These are phyloP conservation scores for Trypanosoma brucei DNA, from an alignment of 208 protist genomes.

Conservation along the genomic window DNA sequence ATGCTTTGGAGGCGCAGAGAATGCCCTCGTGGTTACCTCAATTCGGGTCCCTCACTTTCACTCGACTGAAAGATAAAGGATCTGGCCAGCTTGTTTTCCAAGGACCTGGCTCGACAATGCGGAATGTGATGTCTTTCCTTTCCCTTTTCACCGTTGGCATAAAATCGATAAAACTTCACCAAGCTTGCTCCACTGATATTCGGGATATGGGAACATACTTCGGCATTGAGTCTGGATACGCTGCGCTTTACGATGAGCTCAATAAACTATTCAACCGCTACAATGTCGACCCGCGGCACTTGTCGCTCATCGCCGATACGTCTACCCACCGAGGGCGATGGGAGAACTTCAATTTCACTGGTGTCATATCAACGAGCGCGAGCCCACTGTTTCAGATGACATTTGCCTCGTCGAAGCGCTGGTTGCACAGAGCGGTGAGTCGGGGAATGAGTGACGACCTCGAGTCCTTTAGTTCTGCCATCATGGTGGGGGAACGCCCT, in stretches of 20 bases:
- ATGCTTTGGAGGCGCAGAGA: constrained; percentile 44
- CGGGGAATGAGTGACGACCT: constrained; percentile 77
- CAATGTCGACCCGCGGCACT: constrained; percentile 82
- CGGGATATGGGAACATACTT: constrained; percentile 70
- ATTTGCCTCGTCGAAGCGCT: constrained; percentile 82
- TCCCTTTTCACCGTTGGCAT: constrained; percentile 71
- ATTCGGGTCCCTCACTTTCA: constrained; percentile 79
- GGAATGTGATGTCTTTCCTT: constrained; percentile 65
- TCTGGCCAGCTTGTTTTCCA: constrained; percentile 84
- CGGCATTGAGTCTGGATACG: constrained; percentile 83
- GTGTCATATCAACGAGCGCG: constrained; percentile 79
- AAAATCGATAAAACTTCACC: constrained; percentile 50
- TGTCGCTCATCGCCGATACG: constrained; percentile 86
- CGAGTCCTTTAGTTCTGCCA: constrained; percentile 77
- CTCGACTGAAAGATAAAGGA: constrained; percentile 58
- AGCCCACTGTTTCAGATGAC: constrained; percentile 92
- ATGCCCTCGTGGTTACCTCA: constrained; percentile 77
- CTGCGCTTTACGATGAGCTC: constrained; percentile 79
- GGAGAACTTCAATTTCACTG: constrained; percentile 89
- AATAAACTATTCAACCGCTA: constrained; percentile 85
- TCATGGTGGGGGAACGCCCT: constrained; percentile 88
- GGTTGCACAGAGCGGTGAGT: constrained; percentile 80
- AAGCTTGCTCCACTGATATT: constrained; percentile 84
- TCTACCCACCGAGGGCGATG: constrained; percentile 82
- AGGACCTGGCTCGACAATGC: constrained; percentile 59